Evolutionary conservation across 345 rosid species (phyloP), one percentile per base, ranked within the genome.

Genomic region (Cardamine resedifolia): DNA sequence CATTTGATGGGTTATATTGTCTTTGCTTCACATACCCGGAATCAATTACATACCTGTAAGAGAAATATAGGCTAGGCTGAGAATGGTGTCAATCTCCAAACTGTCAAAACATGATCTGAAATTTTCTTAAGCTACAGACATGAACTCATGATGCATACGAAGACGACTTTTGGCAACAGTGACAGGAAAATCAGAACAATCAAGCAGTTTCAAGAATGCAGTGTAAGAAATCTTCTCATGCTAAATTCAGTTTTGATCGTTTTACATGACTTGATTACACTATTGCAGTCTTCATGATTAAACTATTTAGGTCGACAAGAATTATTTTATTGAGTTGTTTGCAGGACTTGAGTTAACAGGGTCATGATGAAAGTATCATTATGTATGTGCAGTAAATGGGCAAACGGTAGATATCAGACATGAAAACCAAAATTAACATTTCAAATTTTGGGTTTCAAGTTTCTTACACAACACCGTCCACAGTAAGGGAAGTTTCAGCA

Each of bases 381-480:
- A 21, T 41, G 64, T 51, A 49, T 50, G 68, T 50, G 68, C 63
- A 18, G 27, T 16, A 39, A 48, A 59, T 23, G 45, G 61, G 47
- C 33, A 28, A 59, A 23, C 16, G 6, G 43, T 23, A 28, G 67
- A 52, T 30, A 65, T 19, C 45, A 62, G 61, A 64, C 23, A 36
- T 62, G 76, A 72, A 43, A 69, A 50, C 59, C 43, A 68, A 52
- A 77, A 12, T 16, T 58, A 53, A 64, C 34, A 68, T 67, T 27
- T 41, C 21, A 55, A 9, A 2, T 24, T 67, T 39, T 53, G 80
- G 70, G 78, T 55, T 70, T 71, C 30, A 74, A 73, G 71, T 77
- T 68, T 74, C 99, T 90, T 95, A 95, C 99, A 90, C 99, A 70
- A 95, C 97, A 16, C 98, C 99, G 66, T 95, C 99, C 70, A 95